Evolutionary conservation across 129 eudicot genomes (phyloP), one percentile per base, ranked within the genome.

Genomic region (Saussurea involucrata): DNA sequence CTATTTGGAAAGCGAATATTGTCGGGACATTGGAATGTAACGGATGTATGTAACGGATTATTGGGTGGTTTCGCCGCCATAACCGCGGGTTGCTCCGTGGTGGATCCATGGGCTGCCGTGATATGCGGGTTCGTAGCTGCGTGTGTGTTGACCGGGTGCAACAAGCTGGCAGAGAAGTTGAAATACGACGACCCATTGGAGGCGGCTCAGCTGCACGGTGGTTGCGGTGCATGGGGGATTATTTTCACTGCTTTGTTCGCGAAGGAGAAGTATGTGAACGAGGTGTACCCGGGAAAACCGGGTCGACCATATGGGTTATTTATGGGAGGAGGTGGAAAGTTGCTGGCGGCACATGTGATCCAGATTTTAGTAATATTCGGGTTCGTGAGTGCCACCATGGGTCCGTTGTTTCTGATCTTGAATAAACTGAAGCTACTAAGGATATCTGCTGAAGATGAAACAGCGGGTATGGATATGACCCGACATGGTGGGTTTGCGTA

Each of bases 201-300:
- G 79, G 92, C 92, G 1, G 92, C 92, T 6, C 90, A 88, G 70
- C 71, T 88, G 0, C 92, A 88, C 49, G 92, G 92, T 0, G 92
- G 92, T 0, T 88, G 93, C 3, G 93, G 93, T 3, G 90, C 90
- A 0, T 88, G 93, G 93, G 93, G 93, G 68, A 75, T 88, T 6
- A 88, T 88, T 10, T 88, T 88, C 66, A 88, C 93, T 2, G 93
- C 81, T 0, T 64, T 88, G 29, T 86, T 88, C 25, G 90, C 93
- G 0, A 76, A 49, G 37, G 78, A 88, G 71, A 82, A 88, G 22
- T 88, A 71, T 20, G 87, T 88, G 2, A 69, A 68, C 27, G 86
- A 88, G 76, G 90, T 84, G 2, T 88, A 88, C 28, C 83, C 86
- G 9, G 88, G 83, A 4, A 70, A 80, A 49, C 55, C 76, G 60